Base-by-base conservation (phyloP, 163 green algal species). In the Volvox carteri region DNA sequence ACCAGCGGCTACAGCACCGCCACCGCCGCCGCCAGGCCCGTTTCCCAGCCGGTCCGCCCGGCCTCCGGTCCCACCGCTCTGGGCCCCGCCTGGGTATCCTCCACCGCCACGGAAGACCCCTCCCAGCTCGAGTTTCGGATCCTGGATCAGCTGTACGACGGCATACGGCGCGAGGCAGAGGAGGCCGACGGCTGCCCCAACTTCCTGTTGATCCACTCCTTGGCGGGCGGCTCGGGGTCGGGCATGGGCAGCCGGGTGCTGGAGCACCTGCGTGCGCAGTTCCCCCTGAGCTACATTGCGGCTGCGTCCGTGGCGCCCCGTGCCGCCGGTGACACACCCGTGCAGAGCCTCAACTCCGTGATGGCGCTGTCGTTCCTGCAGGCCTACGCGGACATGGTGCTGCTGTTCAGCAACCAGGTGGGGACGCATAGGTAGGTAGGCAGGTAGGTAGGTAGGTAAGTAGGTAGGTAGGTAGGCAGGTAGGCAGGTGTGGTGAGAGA, bases 301-400 rank as follows among this genome's bases (percentile, higher is more conserved):
- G 86, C 88, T 1, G 79, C 87, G 0, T 90, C 56, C 16, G 80
- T 94, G 54, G 85, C 85, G 14, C 90, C 90, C 28, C 58, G 90
- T 4, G 30, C 78, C 2, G 87, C 80, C 74, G 90, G 90, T 48
- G 60, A 84, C 76, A 78, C 58, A 33, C 85, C 88, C 30, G 79
- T 94, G 91, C 88, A 94, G 88, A 87, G 67, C 79, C 68, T 94
- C 6, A 93, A 93, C 75, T 62, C 37, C 14, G 70, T 89, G 0
- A 91, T 94, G 88, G 79, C 91, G 11, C 88, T 94, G 48, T 92
- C 87, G 52, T 92, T 94, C 70, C 68, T 94, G 46, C 91, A 93
- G 75, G 91, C 91, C 0, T 94, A 94, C n/a, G 78, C 91, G 28
- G 91, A 94, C 41, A 58, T 84, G 28, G 91, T 91, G 23, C 37